phyloP scores from a whole-genome alignment of 768 basidiomycete genomes.

The Lentinula edodes region DNA sequence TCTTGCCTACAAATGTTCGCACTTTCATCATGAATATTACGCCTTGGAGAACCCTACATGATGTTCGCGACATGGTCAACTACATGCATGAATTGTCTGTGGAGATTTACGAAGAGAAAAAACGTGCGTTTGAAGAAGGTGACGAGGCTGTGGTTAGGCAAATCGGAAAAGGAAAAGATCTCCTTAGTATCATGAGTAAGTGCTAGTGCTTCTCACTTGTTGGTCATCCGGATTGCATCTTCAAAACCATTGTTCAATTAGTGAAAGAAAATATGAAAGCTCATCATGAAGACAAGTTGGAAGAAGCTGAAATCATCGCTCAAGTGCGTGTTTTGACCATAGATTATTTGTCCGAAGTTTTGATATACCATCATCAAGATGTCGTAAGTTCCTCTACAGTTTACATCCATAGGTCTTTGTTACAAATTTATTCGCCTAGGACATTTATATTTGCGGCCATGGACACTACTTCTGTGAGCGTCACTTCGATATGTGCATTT shows the following conservation, averaged over 20 bases:
- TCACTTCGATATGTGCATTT: background rate
- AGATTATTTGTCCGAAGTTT: background rate
- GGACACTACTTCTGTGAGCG: conserved; percentile 32
- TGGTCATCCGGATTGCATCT: background rate
- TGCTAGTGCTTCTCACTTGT: conserved; percentile 11
- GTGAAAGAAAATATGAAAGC: conserved; percentile 16
- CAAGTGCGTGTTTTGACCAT: conserved; percentile 17
- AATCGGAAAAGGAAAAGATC: conserved; percentile 27
- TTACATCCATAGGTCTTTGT: too few species aligned
- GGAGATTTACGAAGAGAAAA: conserved; percentile 23
- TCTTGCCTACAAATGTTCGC: conserved; percentile 21
- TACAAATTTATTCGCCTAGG: conserved; percentile 11
- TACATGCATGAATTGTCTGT: conserved; percentile 21
- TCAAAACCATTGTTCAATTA: background rate
- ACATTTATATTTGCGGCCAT: conserved; percentile 34
- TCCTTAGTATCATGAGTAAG: conserved; percentile 36
- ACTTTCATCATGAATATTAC: conserved; percentile 16
- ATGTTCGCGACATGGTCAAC: conserved; percentile 21
- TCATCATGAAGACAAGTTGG: conserved; percentile 15
- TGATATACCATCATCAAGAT: conserved; percentile 8
- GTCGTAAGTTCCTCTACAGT: conserved; percentile 15
- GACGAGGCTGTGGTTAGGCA: conserved; percentile 20
- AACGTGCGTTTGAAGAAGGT: conserved; percentile 18
- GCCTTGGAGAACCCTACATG: conserved; percentile 18
- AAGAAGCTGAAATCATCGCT: conserved; percentile 21